A percentile compares a stretch with the other conserved stretches of the same genome.
These are phyloP conservation scores for Boletus huronensis DNA, from an alignment of 768 basidiomycete genomes.

Conservation along the genomic window DNA sequence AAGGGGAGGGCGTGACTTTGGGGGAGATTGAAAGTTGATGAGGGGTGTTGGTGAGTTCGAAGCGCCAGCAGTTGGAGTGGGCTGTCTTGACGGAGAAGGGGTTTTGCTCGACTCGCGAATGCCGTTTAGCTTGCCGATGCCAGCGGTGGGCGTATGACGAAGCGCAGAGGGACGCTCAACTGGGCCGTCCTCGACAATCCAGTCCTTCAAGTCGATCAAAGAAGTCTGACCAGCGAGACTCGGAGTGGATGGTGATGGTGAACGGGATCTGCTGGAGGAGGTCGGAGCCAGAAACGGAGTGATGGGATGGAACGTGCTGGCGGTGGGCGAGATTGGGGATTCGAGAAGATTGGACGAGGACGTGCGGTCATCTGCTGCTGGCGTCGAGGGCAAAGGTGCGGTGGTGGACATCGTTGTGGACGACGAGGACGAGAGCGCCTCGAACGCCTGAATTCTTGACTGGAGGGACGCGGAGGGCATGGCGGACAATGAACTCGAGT, in stretches of 20 bases:
- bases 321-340: constrained; percentile 47
- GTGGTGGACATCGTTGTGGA: constrained; percentile 17
- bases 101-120: constrained; percentile 24
- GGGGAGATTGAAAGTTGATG: constrained; percentile 55
- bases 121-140: constrained; percentile 14
- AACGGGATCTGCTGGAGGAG: constrained; percentile 27
- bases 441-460: constrained; percentile 63
- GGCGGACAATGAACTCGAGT: constrained; percentile 1
- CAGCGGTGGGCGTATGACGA: constrained; percentile 9
- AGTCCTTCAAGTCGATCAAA: constrained; percentile 68
- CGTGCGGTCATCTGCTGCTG: neutral
- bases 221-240: constrained; percentile 47
- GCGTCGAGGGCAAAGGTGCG: constrained; percentile 4
- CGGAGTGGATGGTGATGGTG: constrained; percentile 48
- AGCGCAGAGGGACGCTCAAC: constrained; percentile 18
- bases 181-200: constrained; percentile 64
- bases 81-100: constrained; percentile 18
- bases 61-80: neutral
- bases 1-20: constrained; percentile 51
- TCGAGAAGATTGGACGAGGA: constrained; percentile 39
- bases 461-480: constrained; percentile 50
- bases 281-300: constrained; percentile 33
- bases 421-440: constrained; percentile 43
- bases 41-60: constrained; percentile 38
- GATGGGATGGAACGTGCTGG: constrained; percentile 42